Base-by-base conservation (phyloP, 2,329 filamentous ascomycete genomes). In the Fusarium sp. region DNA sequence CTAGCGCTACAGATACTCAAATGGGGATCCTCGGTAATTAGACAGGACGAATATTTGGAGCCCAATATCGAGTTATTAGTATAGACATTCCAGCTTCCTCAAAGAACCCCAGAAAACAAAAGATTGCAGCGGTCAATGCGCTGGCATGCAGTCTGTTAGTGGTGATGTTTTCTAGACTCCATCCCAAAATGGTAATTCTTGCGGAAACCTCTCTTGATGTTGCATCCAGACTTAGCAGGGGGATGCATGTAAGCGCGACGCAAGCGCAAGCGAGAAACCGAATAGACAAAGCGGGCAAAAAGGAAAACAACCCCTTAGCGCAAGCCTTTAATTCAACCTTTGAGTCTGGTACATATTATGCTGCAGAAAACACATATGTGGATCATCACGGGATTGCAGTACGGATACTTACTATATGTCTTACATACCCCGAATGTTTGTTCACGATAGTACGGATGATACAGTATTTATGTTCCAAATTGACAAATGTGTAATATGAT, bases 141-240 rank as follows among this genome's bases (percentile, higher is more conserved):
- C 40, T 24, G 32, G 30, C 38, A 49, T 42, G 20, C n/a, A 38
- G 34, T 43, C 38, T 42, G 18, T 42, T 57, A 49, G 22, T 24
- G 25, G 34, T 44, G 34, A 45, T 50, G 55, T 25, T 45, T 44
- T 45, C 16, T 22, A 51, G 63, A 38, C 30, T 60, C 66, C 12
- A 47, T 38, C 56, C 66, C 42, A 63, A 72, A 70, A 42, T 40
- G 65, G 69, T 59, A 71, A 71, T 70, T 72, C 30, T 71, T 71
- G 68, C 69, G 68, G 68, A 40, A 71, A 22, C 16, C 27, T 16
- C 40, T 57, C 27, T 64, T 46, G 42, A 57, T 38, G 34, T 52
- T 49, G 43, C 29, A 53, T 51, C 42, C 34, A 46, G 25, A 34
- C 34, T 54, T 51, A 53, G 47, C 59, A 56, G 63, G 68, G 53